A percentile compares a stretch with the other conserved stretches of the same genome.
These are phyloP conservation scores for Pythium vanterpoolii DNA, from an alignment of 352 stramenopile species.

Conservation along the genomic window DNA sequence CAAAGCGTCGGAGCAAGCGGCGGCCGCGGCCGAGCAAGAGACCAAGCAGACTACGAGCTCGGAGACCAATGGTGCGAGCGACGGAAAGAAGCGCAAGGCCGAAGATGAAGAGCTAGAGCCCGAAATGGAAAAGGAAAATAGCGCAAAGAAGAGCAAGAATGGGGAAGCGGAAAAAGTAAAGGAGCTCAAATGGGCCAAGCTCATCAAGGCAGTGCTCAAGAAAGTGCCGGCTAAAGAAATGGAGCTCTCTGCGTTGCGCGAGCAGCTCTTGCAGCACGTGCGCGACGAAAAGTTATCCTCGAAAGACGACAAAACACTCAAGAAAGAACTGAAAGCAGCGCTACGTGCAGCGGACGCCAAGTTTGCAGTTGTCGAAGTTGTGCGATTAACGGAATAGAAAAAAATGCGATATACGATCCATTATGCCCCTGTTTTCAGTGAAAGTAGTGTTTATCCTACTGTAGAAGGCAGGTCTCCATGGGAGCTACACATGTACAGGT, in stretches of 20 bases:
- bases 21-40: slow-evolving; percentile 11
- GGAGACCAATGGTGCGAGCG: neutral
- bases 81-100: slow-evolving; percentile 43
- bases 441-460: too few species aligned
- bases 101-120: slow-evolving; percentile 25
- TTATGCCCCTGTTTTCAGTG: too few species aligned
- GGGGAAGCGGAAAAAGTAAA: slow-evolving; percentile 27
- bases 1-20: slow-evolving; percentile 36
- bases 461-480: too few species aligned
- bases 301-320: slow-evolving; percentile 64
- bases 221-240: slow-evolving; percentile 38
- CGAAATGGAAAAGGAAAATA: slow-evolving; percentile 20
- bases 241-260: slow-evolving; percentile 47
- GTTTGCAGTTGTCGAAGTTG: slow-evolving; percentile 48
- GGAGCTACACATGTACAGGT: too few species aligned
- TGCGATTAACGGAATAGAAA: slow-evolving; percentile 28
- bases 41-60: slow-evolving; percentile 9
- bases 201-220: slow-evolving; percentile 55
- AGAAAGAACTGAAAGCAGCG: slow-evolving; percentile 58
- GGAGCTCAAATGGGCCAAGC: slow-evolving; percentile 62
- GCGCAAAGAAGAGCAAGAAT: slow-evolving; percentile 47
- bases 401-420: neutral
- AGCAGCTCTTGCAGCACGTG: slow-evolving; percentile 45
- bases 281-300: slow-evolving; percentile 37
- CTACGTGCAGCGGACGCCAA: slow-evolving; percentile 33